Evolutionary conservation across 2,329 filamentous ascomycete species (phyloP), one percentile per base, ranked within the genome.

Genomic region (Domatiomyces catenatus): DNA sequence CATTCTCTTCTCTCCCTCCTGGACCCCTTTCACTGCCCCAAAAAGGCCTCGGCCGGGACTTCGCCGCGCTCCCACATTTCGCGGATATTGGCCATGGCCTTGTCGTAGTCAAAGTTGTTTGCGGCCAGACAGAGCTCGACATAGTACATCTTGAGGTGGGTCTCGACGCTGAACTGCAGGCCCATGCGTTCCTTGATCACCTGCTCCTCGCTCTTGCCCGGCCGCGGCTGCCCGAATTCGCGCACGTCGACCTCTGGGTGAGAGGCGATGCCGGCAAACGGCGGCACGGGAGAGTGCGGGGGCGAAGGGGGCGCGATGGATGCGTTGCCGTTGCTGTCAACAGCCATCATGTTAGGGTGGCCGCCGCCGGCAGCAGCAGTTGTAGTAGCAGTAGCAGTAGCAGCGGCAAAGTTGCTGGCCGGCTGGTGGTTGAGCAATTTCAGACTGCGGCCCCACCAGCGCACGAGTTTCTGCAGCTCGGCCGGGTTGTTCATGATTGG

Each of bases 101-200:
- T 76, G 39, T 84, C 77, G 47, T 89, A 79, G 63, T 93, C 78
- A 87, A 88, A 96, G 39, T 75, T 77, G 51, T 83, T 86, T 52
- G 88, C 80, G 2, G 79, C 75, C 15, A 96, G 73, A 60, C 90
- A 95, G 72, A 93, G 77, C 58, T 82, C 77, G 1, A 88, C 84
- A 64, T 84, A 94, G 52, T 84, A 73, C 8, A 81, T 67, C 7
- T 79, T 92, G 80, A 98, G 87, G 51, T 81, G 79, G 1, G 89
- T 94, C 60, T 80, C 80, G 56, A 79, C 80, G 56, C 80, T 83
- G 48, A 95, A 75, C 63, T 92, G 81, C 18, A 71, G 59, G 19
- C 80, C 71, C 62, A 94, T 72, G 69, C 88, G 79, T 56, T 83
- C 77, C 59, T 84, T 77, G 57, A 84, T 77, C 44, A 76, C 69